These are phyloP conservation scores for Elsinoe ampelina DNA, from an alignment of 2,329 filamentous ascomycete species.

Conservation along the genomic window DNA sequence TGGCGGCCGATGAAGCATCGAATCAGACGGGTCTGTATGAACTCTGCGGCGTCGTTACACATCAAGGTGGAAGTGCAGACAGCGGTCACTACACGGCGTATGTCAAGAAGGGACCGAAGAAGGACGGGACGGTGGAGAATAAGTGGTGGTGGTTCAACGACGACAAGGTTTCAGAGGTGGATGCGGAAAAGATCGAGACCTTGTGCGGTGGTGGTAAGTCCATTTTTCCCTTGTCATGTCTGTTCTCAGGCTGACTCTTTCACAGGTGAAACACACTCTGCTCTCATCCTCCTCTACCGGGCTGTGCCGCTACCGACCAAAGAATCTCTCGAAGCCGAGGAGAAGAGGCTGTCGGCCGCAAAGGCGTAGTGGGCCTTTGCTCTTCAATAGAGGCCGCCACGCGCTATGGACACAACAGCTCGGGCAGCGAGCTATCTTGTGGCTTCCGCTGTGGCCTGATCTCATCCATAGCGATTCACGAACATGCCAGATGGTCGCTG, in stretches of 20 bases:
- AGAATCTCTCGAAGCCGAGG: slow-evolving; percentile 34
- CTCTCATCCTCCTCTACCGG: slow-evolving; percentile 69
- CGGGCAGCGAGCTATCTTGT: not conserved
- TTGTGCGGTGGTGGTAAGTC: slow-evolving; percentile 72
- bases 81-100: slow-evolving; percentile 98
- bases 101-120: slow-evolving; percentile 75
- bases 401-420: not conserved
- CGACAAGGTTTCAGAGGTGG: slow-evolving; percentile 89
- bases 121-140: slow-evolving; percentile 64
- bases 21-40: slow-evolving; percentile 96
- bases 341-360: slow-evolving; percentile 18
- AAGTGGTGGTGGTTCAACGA: slow-evolving; percentile 99
- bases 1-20: slow-evolving; percentile 67
- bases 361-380: slow-evolving; percentile 4
- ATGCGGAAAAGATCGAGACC: slow-evolving; percentile 80
- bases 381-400: not conserved
- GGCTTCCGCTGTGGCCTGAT: not conserved
- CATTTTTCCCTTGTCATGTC: not conserved
- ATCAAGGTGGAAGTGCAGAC: slow-evolving; percentile 93
- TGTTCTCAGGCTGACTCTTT: not conserved
- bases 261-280: slow-evolving; percentile 64
- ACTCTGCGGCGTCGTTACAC: slow-evolving; percentile 84
- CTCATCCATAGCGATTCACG: not conserved
- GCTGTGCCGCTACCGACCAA: slow-evolving; percentile 59
- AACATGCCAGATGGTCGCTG: not conserved